Evolutionary conservation across 306 rosid genomes (phyloP).

Genomic region (Pachyrhizus erosus): DNA sequence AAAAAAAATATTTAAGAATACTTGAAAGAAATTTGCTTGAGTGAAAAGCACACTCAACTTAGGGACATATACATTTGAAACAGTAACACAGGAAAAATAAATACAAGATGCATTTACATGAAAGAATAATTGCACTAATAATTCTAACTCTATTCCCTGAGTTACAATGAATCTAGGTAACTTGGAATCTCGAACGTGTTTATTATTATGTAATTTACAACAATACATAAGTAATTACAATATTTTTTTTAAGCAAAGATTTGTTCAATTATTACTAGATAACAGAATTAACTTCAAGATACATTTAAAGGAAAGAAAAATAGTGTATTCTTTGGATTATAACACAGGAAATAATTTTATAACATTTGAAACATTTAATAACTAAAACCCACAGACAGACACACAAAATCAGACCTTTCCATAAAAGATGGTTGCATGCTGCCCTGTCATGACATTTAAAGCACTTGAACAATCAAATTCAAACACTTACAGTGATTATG

Average conservation of each 20-base stretch:
- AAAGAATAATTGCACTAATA: background rate
- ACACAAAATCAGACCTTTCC: background rate
- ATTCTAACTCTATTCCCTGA: background rate
- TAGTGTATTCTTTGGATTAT: slow-evolving; percentile 4
- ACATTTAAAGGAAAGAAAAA: background rate
- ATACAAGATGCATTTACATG: background rate
- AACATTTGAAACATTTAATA: background rate
- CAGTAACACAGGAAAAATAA: background rate
- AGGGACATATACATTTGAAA: background rate
- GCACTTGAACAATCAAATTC: slow-evolving; percentile 25
- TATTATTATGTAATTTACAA: background rate
- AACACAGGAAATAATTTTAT: background rate
- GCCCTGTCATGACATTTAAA: slow-evolving; percentile 29
- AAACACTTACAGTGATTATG: background rate
- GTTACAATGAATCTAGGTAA: background rate
- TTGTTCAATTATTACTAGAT: slow-evolving; percentile 12
- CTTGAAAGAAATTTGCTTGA: background rate
- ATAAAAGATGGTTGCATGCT: slow-evolving; percentile 20
- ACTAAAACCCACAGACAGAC: slow-evolving; percentile 1
- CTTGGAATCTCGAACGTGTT: background rate
- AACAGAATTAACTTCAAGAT: slow-evolving; percentile 11
- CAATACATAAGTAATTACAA: background rate
- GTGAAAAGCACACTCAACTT: background rate
- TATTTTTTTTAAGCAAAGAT: background rate
- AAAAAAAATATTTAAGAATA: background rate